These are phyloP conservation scores for Penicillium sp. DNA, from an alignment of 2,329 filamentous ascomycete species.

Conservation along the genomic window DNA sequence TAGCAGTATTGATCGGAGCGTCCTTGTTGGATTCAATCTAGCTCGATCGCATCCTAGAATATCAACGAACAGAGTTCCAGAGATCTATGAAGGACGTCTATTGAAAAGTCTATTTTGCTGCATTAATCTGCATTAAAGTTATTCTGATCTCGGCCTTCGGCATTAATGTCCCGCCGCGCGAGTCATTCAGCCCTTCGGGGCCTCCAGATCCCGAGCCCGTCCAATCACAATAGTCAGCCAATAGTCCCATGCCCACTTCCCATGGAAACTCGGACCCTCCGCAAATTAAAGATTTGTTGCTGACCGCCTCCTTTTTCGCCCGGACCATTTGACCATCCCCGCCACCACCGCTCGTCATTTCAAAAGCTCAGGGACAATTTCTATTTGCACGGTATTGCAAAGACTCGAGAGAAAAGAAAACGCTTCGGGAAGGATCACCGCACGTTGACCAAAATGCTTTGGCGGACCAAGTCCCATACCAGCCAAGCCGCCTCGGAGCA, in stretches of 20 bases:
- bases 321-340: conserved; percentile 8
- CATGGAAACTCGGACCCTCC: not conserved
- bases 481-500: conserved; percentile 33
- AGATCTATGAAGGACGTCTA: not conserved
- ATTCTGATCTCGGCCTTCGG: not conserved
- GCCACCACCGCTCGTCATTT: conserved; percentile 5
- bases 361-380: not conserved
- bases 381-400: not conserved
- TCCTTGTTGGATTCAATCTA: not conserved
- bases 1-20: not conserved
- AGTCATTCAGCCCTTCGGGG: not conserved
- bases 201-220: no score
- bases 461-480: conserved; percentile 37
- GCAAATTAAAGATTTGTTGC: conserved; percentile 11
- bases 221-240: no score
- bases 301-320: conserved; percentile 15
- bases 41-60: not conserved
- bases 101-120: not conserved
- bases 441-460: conserved; percentile 30
- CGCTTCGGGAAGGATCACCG: not conserved
- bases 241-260: not conserved
- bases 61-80: not conserved
- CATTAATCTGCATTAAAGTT: not conserved
- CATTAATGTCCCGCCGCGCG: not conserved
- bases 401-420: not conserved